Conservation (phyloP, 305 asterid genomes). For the Caryopteris hybrid region DNA sequence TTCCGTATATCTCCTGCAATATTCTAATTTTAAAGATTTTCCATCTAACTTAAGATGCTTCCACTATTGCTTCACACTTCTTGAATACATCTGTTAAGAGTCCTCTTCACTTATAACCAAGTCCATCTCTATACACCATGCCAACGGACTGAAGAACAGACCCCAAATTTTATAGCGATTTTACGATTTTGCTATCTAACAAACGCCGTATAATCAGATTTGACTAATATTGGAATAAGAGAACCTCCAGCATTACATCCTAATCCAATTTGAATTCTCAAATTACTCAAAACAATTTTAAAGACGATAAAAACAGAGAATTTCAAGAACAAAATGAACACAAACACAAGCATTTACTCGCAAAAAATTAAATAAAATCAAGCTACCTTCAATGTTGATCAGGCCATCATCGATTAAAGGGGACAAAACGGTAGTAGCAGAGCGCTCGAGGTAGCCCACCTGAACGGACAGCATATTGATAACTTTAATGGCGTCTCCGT, state of each 20-base stretch:
- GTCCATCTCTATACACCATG: not conserved
- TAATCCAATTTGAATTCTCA: not conserved
- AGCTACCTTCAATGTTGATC: slow-evolving; percentile 57
- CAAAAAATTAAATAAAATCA: not conserved
- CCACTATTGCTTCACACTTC: too few relatives aligned
- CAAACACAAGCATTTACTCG: not conserved
- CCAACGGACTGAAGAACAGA: not conserved
- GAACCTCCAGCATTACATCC: too few relatives aligned
- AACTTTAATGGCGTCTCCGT: slow-evolving; percentile 69
- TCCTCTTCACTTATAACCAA: not conserved
- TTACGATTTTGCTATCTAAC: too few relatives aligned
- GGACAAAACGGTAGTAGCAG: slow-evolving; percentile 60
- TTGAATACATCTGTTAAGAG: too few relatives aligned
- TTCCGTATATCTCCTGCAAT: not conserved
- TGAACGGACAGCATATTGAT: slow-evolving; percentile 57
- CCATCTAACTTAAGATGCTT: too few relatives aligned
- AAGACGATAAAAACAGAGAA: not conserved
- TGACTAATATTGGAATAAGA: too few relatives aligned
- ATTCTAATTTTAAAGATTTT: not conserved
- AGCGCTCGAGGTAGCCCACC: slow-evolving; percentile 70
- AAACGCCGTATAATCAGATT: too few relatives aligned
- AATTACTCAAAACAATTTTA: not conserved
- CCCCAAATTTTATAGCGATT: too few relatives aligned
- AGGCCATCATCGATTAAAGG: slow-evolving; percentile 53
- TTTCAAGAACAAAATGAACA: not conserved